These are phyloP conservation scores for Fusarium veterinarium DNA, from an alignment of 2,329 filamentous ascomycete genomes.

Conservation along the genomic window DNA sequence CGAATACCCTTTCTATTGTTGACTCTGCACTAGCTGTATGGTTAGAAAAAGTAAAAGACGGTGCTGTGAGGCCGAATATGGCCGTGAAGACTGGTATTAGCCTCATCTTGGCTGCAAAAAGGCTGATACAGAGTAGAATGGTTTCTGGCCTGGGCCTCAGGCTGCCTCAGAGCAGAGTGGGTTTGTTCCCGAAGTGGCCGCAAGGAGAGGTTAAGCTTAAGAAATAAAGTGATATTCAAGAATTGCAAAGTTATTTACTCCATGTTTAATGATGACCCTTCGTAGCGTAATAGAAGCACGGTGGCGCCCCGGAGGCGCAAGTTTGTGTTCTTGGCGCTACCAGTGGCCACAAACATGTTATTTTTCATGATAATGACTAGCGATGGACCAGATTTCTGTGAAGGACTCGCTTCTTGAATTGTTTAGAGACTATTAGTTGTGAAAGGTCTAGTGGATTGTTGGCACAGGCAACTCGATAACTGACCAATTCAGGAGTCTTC, in stretches of 20 bases:
- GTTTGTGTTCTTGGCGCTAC: fast-evolving
- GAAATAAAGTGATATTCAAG: fast-evolving
- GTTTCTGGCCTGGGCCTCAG: no score
- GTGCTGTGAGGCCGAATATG: fast-evolving
- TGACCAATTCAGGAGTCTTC: fast-evolving
- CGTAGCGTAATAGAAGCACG: not conserved
- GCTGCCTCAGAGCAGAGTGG: no score
- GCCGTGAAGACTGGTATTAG: fast-evolving
- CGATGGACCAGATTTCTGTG: no score
- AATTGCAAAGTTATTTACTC: fast-evolving
- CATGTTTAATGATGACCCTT: not conserved
- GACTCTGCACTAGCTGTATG: fast-evolving
- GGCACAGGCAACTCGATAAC: fast-evolving
- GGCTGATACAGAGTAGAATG: not conserved
- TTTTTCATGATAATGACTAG: not conserved
- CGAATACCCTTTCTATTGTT: not conserved
- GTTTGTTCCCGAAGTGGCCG: no score
- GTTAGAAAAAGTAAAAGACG: fast-evolving
- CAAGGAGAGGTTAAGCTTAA: fast-evolving
- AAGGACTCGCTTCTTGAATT: fast-evolving
- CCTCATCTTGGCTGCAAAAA: not conserved
- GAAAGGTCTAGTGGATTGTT: fast-evolving
- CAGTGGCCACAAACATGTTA: not conserved
- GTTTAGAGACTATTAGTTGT: fast-evolving
- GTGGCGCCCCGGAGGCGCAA: fast-evolving